phyloP scores from a whole-genome alignment of 2,329 filamentous ascomycete species.

The Ascochyta pisi region DNA sequence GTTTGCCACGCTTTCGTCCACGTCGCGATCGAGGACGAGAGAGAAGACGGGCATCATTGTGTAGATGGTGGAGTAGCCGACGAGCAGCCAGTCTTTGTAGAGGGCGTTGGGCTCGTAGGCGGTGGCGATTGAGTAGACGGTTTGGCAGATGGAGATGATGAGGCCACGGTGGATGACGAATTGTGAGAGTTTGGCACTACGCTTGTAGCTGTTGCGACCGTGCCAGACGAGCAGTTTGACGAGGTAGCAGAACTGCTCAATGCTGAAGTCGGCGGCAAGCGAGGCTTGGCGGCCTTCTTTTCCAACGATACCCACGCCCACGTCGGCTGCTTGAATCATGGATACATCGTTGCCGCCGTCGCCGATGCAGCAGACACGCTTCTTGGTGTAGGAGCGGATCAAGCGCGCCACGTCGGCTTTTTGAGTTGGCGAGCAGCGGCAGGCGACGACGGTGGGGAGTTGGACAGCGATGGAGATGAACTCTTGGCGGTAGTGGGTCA shows the following conservation, averaged over 20 bases:
- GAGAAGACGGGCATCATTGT: constrained; percentile 93
- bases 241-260: constrained; percentile 92
- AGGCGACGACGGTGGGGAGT: constrained; percentile 91
- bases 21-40: constrained; percentile 91
- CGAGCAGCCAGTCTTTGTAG: constrained; percentile 93
- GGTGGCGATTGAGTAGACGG: constrained; percentile 93
- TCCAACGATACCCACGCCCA: constrained; percentile 96
- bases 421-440: constrained; percentile 94
- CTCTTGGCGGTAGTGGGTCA: constrained; percentile 79
- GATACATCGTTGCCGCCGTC: constrained; percentile 98
- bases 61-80: constrained; percentile 95
- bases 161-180: constrained; percentile 98
- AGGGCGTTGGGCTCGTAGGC: constrained; percentile 92
- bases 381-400: constrained; percentile 90
- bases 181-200: constrained; percentile 91
- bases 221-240: constrained; percentile 99
- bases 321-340: constrained; percentile 98
- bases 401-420: constrained; percentile 93
- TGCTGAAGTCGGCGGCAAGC: constrained; percentile 94
- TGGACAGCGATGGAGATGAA: constrained; percentile 90
- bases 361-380: constrained; percentile 95
- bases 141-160: constrained; percentile 95
- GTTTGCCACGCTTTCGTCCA: constrained; percentile 91
- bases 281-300: constrained; percentile 97
- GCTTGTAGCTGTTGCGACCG: constrained; percentile 95